A percentile compares a stretch with the other conserved stretches of the same genome.
These are phyloP conservation scores for Kodamaea fukazawae DNA, from an alignment of 805 yeast genomes.

Conservation along the genomic window DNA sequence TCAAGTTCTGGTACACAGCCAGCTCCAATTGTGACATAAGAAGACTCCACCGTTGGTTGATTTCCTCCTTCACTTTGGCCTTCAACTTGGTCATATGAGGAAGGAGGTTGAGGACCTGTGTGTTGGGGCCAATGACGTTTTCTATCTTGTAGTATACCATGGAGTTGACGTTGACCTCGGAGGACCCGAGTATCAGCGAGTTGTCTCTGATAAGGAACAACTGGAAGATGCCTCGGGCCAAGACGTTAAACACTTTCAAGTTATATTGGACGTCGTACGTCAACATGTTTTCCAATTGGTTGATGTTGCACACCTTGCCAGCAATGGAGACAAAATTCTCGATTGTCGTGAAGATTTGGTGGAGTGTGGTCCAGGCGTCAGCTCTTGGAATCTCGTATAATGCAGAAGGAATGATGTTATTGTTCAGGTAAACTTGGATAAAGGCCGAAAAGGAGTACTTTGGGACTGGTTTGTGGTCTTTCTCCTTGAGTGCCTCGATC, in stretches of 20 bases:
- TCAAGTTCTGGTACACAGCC: slow-evolving; percentile 34
- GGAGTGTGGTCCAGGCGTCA: slow-evolving; percentile 21
- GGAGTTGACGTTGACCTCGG: slow-evolving; percentile 16
- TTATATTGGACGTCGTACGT: slow-evolving; percentile 24
- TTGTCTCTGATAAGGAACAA: slow-evolving; percentile 62
- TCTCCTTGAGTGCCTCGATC: slow-evolving; percentile 5
- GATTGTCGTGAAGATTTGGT: slow-evolving; percentile 20
- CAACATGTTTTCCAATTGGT: slow-evolving; percentile 29
- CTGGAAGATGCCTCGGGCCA: slow-evolving; percentile 65
- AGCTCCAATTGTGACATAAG: slow-evolving; percentile 41
- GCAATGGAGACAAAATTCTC: slow-evolving; percentile 18
- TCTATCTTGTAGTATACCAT: slow-evolving; percentile 25
- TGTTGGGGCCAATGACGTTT: slow-evolving; percentile 39
- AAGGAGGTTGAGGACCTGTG: slow-evolving; percentile 26
- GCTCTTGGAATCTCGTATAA: slow-evolving; percentile 21
- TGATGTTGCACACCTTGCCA: slow-evolving; percentile 16
- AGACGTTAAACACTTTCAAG: slow-evolving; percentile 33
- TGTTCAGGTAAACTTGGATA: slow-evolving; percentile 35
- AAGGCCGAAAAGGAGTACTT: slow-evolving; percentile 32
- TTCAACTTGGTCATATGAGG: slow-evolving; percentile 6
- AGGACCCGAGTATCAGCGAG: slow-evolving; percentile 52
- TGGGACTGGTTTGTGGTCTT: slow-evolving; percentile 4
- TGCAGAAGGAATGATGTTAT: slow-evolving; percentile 38
- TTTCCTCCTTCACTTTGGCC: slow-evolving; percentile 8
- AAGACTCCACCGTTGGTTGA: slow-evolving; percentile 2